phyloP scores from a whole-genome alignment of 768 basidiomycete genomes.

The Rhodotorula paludigena region DNA sequence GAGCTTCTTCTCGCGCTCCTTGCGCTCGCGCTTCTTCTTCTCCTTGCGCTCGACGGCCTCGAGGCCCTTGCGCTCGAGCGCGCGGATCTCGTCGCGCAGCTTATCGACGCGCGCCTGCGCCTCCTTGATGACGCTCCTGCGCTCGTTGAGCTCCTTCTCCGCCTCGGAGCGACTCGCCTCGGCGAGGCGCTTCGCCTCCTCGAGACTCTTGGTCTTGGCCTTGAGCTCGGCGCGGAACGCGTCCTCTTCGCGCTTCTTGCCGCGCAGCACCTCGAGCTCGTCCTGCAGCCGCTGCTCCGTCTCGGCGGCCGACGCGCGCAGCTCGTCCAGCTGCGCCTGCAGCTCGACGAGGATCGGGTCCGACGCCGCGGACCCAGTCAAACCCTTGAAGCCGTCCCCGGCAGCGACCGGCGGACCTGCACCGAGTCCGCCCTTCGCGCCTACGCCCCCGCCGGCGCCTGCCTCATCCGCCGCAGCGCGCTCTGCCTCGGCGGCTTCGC shows the following conservation, averaged over 20 bases:
- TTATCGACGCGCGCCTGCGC: constrained; percentile 45
- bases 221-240: constrained; percentile 69
- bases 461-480: neutral
- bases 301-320: constrained; percentile 56
- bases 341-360: constrained; percentile 59
- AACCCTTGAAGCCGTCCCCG: neutral
- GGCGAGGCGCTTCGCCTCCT: constrained; percentile 77
- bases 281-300: constrained; percentile 63
- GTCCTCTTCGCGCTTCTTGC: constrained; percentile 77
- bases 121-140: constrained; percentile 50
- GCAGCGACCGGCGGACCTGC: neutral
- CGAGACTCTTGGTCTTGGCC: constrained; percentile 72
- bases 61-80: constrained; percentile 43
- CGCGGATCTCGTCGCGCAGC: constrained; percentile 49
- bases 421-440: no score
- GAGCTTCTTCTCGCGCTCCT: constrained; percentile 60
- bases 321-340: constrained; percentile 63
- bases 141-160: constrained; percentile 75
- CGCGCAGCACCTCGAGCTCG: constrained; percentile 68
- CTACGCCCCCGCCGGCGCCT: no score
- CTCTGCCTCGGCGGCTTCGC: constrained; percentile 26
- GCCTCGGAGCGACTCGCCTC: constrained; percentile 76
- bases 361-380: neutral
- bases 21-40: constrained; percentile 47
- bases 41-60: constrained; percentile 40